These are phyloP conservation scores for Dothiorella sarmentorum DNA, from an alignment of 2,329 filamentous ascomycete genomes.

Conservation along the genomic window DNA sequence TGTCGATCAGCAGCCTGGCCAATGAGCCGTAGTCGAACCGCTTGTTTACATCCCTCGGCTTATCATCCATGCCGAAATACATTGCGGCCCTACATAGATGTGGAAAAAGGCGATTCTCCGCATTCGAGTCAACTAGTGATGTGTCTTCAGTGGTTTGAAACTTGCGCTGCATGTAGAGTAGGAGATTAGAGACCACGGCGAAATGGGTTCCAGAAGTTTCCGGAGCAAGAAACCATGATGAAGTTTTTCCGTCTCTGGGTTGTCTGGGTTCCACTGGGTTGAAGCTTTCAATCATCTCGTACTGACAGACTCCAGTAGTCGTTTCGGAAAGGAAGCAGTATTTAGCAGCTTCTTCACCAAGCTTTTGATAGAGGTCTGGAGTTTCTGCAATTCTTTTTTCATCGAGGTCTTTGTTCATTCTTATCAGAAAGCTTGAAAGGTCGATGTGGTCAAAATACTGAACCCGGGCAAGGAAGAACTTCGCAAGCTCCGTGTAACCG, in stretches of 20 bases:
- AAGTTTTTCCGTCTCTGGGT: neutral
- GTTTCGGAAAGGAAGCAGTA: neutral
- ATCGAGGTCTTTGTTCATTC: neutral
- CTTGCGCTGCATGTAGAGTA: neutral
- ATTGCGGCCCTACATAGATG: neutral
- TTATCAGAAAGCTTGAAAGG: accelerated
- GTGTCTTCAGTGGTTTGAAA: neutral
- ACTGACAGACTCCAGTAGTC: neutral
- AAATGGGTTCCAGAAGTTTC: neutral
- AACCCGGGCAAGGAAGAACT: neutral
- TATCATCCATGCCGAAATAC: neutral
- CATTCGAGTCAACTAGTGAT: neutral
- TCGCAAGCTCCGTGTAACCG: neutral
- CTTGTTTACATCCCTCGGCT: no score
- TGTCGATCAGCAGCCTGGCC: neutral
- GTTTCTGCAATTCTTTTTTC: neutral
- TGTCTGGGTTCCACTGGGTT: no score
- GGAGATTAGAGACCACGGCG: neutral
- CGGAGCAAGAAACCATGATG: neutral
- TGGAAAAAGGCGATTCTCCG: neutral
- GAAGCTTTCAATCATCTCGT: neutral
- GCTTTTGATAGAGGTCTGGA: no score
- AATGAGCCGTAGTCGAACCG: neutral
- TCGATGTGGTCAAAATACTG: neutral
- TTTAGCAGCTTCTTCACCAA: no score